Base-by-base conservation (phyloP, 2,329 filamentous ascomycete species). In the Cercospora zeina region DNA sequence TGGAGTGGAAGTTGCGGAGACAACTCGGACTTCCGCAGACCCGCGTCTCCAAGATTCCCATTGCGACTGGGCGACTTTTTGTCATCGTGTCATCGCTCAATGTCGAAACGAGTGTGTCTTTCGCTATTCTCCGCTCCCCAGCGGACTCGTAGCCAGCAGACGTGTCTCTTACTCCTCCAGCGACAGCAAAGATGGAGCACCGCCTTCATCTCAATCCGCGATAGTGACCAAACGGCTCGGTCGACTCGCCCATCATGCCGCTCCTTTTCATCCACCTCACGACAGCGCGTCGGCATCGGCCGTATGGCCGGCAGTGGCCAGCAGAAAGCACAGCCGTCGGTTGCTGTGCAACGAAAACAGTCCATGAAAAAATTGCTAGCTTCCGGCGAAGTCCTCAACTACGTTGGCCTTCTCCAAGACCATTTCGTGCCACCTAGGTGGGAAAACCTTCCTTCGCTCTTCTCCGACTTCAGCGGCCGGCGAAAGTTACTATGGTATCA, bases 391-490 rank as follows among this genome's bases (percentile, higher is more conserved):
- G 67, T 70, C 54, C 75, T 67, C 39, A 68, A 79, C 61, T 77
- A 81, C 67, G 67, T 81, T 19, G 80, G 80, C 34, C 45, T 82
- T 49, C 68, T 82, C 50, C 77, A 78, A 36, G 68, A 68, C 30
- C 75, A 71, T 5, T 71, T 74, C 59, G 61, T 76, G 39, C 71
- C 71, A 51, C 74, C 74, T 4, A 62, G 67, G 4, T 62, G 67
- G 19, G 49, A 47, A 45, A 68, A 70, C 14, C 61, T 69, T 11
- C 73, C 72, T 9, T 63, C 63, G 11, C 61, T 65, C 47, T 39
- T 65, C 27, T 59, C 30, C 11, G 50, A 68, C n/a, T 55, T 31
- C 19, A 33, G 54, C 5, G 57, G 16, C 3, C 60, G 64, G 1
- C 34, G 36, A 11, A 60, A 61, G 33, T 11, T 69, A 21, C 58